These are phyloP conservation scores for Populus tremula DNA, from an alignment of 345 rosid species.

Conservation along the genomic window DNA sequence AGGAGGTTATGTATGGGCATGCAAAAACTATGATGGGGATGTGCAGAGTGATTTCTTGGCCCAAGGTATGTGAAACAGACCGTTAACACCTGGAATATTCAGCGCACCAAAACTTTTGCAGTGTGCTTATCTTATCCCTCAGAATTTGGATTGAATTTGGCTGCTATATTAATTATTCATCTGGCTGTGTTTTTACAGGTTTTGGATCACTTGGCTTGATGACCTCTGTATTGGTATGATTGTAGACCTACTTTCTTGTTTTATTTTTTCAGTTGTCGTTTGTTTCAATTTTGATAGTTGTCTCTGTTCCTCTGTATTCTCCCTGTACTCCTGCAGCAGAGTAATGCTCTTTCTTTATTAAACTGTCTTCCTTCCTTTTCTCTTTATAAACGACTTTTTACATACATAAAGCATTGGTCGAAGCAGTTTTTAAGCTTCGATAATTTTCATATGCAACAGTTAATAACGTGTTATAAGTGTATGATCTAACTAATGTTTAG, in stretches of 20 bases:
- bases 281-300: background rate
- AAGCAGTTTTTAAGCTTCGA: background rate
- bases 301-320: background rate
- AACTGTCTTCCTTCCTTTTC: background rate
- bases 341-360: background rate
- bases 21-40: constrained; percentile 99
- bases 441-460: background rate
- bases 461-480: background rate
- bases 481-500: background rate
- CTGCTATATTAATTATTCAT: background rate
- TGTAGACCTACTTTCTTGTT: background rate
- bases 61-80: constrained; percentile 58
- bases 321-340: background rate
- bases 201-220: constrained; percentile 98
- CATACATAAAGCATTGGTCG: background rate
- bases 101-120: background rate
- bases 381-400: background rate
- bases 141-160: background rate
- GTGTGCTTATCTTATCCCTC: background rate
- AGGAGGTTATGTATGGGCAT: constrained; percentile 99
- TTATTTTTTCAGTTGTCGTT: background rate
- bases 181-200: constrained; percentile 40
- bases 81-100: background rate
- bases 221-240: constrained; percentile 91
- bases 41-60: constrained; percentile 99